A percentile compares a stretch with the other conserved stretches of the same genome.
Conservation (phyloP, 306 rosid genomes). For the Quercus aquifolioides region DNA sequence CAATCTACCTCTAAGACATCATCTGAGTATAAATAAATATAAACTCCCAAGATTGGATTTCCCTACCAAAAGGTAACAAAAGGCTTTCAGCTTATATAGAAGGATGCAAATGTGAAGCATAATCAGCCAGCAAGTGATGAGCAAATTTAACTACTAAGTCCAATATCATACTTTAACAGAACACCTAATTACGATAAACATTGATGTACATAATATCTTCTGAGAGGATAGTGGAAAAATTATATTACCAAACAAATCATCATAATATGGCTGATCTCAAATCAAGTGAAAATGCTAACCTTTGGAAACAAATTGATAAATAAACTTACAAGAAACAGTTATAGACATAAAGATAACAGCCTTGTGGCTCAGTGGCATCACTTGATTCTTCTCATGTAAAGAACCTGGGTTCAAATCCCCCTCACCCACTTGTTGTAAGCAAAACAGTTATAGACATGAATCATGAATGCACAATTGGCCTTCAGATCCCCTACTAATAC, state of each 20-base stretch:
- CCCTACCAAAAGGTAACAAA: constrained; percentile 53
- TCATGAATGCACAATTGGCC: not conserved
- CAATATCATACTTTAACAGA: not conserved
- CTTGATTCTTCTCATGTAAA: too few relatives aligned
- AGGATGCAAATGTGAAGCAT: constrained; percentile 11
- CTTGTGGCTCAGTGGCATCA: too few relatives aligned
- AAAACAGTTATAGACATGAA: not conserved
- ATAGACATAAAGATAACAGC: too few relatives aligned
- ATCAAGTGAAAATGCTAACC: too few relatives aligned
- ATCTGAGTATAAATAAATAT: constrained; percentile 75
- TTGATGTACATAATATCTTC: not conserved
- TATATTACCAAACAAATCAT: not conserved
- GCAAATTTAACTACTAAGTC: not conserved
- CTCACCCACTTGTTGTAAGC: too few relatives aligned
- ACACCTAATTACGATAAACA: not conserved
- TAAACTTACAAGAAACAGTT: too few relatives aligned
- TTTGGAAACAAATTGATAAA: too few relatives aligned
- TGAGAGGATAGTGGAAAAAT: not conserved
- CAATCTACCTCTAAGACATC: constrained; percentile 82
- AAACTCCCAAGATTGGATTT: constrained; percentile 94
- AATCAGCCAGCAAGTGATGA: not conserved
- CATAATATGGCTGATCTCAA: not conserved
- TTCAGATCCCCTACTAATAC: not conserved
- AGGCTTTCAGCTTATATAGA: constrained; percentile 14
- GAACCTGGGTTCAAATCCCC: too few relatives aligned